A percentile compares a stretch with the other conserved stretches of the same genome.
These are phyloP conservation scores for Conticribra weissflogii DNA, from an alignment of 108 stramenopile genomes.

Conservation along the genomic window DNA sequence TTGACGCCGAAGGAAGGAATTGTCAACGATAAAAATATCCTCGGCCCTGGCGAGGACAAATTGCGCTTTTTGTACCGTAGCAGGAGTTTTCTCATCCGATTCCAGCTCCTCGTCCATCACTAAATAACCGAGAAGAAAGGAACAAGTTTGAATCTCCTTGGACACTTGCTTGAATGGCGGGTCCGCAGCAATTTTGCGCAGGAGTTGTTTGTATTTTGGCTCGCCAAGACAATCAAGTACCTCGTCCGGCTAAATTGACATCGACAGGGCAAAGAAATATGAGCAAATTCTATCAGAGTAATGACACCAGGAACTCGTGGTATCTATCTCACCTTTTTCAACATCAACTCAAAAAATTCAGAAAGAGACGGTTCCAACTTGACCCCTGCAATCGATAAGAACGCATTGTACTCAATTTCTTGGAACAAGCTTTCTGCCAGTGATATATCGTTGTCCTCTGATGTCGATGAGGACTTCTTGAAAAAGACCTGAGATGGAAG, in stretches of 20 bases:
- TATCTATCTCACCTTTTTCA: constrained; percentile 58
- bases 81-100: constrained; percentile 16
- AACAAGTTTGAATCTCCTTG: constrained; percentile 55
- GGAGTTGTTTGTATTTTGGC: constrained; percentile 60
- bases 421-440: constrained; percentile 28
- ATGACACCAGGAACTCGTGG: constrained; percentile 54
- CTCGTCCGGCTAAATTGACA: constrained; percentile 49
- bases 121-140: constrained; percentile 77
- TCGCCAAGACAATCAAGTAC: constrained; percentile 58
- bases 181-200: constrained; percentile 74
- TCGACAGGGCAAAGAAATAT: not conserved
- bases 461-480: constrained; percentile 17
- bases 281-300: too few relatives aligned
- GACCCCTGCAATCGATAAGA: constrained; percentile 45
- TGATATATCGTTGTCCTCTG: constrained; percentile 9
- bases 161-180: constrained; percentile 69
- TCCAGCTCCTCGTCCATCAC: constrained; percentile 28
- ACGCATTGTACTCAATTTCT: constrained; percentile 43
- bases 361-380: constrained; percentile 37
- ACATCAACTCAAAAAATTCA: constrained; percentile 43
- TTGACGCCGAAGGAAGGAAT: constrained; percentile 69
- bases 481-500: constrained; percentile 67
- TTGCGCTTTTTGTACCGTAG: constrained; percentile 33
- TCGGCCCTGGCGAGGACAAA: constrained; percentile 62
- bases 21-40: constrained; percentile 82